Base-by-base conservation (phyloP, 2,329 filamentous ascomycete genomes). In the Pseudocercospora pini-densiflorae region DNA sequence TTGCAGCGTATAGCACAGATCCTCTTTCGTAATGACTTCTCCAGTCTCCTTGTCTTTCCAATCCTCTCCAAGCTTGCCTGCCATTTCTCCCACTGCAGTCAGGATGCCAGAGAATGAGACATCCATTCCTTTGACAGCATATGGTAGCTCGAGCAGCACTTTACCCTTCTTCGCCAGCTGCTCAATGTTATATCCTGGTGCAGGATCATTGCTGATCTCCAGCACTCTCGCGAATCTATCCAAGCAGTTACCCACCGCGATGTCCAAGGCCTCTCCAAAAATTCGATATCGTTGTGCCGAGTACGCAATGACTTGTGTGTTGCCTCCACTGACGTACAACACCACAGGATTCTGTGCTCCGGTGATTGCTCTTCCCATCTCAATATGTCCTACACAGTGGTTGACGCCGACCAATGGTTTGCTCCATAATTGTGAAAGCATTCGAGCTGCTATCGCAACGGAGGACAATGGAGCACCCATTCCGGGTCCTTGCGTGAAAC, bases 71-170 rank as follows among this genome's bases (percentile, higher is more conserved):
- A 93, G 88, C 78, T 87, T 89, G 63, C 85, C 87, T 1, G 94
- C 94, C 54, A 97, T 83, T 40, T 90, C 85, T 77, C 99, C 95
- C 12, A 94, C 90, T 4, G 88, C 87, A 0, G 92, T 92, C 29
- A 99, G 83, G 70, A 99, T 97, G 1, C 95, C 95, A 2, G 92
- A 94, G 80, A 99, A 98, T 24, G 92, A 95, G 75, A 93, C 97
- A 79, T 99, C 95, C 95, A 99, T 99, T 60, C 95, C 95, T 81
- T 99, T 99, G 70, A 99, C 95, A 1, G 94, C 89, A 77, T 99
- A 99, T 1, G 95, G 95, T 29, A 99, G 83, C 72, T 98, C 94
- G 19, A 98, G 84, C 45, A 99, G 82, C 23, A 88, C 81, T 53
- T 85, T 87, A 0, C 88, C 88, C 62, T 89, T 89, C 79, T 91